A percentile compares a stretch with the other conserved stretches of the same genome.
These are phyloP conservation scores for Melanomma pulvis-pyrius DNA, from an alignment of 495 filamentous ascomycete species.

Conservation along the genomic window DNA sequence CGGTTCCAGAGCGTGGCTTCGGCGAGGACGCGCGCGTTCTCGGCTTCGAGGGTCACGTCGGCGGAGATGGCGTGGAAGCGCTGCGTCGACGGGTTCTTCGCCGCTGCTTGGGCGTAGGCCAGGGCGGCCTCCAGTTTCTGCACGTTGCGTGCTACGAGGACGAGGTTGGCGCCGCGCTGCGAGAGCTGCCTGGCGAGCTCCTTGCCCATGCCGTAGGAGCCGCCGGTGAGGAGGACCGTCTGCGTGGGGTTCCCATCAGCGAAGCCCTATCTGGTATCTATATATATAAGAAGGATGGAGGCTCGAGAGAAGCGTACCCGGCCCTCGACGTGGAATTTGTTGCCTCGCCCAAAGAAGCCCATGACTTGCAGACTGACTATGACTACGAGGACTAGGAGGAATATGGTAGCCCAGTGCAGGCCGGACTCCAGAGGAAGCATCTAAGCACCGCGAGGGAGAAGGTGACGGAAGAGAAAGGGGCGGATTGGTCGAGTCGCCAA, in stretches of 20 bases:
- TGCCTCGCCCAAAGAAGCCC: slow-evolving; percentile 66
- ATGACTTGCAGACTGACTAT: slow-evolving; percentile 54
- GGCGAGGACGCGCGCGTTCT: slow-evolving; percentile 66
- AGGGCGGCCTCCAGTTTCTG: slow-evolving; percentile 75
- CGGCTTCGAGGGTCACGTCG: slow-evolving; percentile 71
- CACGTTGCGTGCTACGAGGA: slow-evolving; percentile 78
- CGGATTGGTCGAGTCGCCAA: too few relatives aligned
- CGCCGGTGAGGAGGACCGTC: slow-evolving; percentile 88
- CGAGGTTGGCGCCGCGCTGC: slow-evolving; percentile 80
- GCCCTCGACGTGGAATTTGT: slow-evolving; percentile 81
- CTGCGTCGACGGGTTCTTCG: slow-evolving; percentile 64
- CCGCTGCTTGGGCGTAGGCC: slow-evolving; percentile 65
- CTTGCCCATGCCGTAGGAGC: slow-evolving; percentile 89
- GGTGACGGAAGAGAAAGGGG: too few relatives aligned
- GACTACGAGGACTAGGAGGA: slow-evolving; percentile 53
- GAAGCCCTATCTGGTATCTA: neutral
- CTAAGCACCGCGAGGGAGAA: slow-evolving; percentile 3
- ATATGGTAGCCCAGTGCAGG: slow-evolving; percentile 45
- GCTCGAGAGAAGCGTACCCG: slow-evolving; percentile 54
- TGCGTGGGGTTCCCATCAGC: slow-evolving; percentile 39
- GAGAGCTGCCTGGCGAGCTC: slow-evolving; percentile 72
- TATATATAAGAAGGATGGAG: neutral
- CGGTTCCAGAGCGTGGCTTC: slow-evolving; percentile 85
- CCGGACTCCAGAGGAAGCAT: slow-evolving; percentile 40
- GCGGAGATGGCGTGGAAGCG: slow-evolving; percentile 82